A percentile compares a stretch with the other conserved stretches of the same genome.
Conservation (phyloP, 2,329 filamentous ascomycete species). For the Fusarium mexicanum region DNA sequence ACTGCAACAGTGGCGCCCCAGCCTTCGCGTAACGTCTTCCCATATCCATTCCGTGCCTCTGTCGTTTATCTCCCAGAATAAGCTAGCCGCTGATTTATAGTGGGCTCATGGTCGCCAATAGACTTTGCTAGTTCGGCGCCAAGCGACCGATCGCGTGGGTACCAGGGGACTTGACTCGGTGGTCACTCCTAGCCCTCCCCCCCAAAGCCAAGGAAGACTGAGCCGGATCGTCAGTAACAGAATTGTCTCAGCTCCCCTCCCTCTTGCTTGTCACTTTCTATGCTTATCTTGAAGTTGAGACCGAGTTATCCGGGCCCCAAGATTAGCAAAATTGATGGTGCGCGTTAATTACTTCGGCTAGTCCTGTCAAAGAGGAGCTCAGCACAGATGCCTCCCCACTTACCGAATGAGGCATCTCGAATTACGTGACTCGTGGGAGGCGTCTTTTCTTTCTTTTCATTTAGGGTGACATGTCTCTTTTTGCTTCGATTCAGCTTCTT, state of each 20-base stretch:
- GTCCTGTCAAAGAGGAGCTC: background rate
- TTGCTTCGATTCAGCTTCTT: background rate
- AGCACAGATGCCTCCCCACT: constrained; percentile 1
- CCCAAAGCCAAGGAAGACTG: background rate
- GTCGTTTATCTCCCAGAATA: background rate
- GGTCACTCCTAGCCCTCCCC: background rate
- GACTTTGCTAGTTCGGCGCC: constrained; percentile 11
- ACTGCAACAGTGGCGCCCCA: background rate
- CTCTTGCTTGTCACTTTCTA: background rate
- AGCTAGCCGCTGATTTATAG: background rate
- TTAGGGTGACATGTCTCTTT: background rate
- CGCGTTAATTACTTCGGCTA: background rate
- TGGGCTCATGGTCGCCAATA: background rate
- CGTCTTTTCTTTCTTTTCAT: background rate
- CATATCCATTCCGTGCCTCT: constrained; percentile 5
- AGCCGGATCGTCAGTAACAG: background rate
- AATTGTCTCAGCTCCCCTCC: background rate
- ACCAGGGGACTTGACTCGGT: constrained; percentile 17
- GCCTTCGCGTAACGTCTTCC: background rate
- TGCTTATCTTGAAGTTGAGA: background rate
- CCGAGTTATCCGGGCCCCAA: background rate
- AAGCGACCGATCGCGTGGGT: constrained; percentile 18
- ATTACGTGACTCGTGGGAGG: background rate
- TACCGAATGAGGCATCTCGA: constrained; percentile 2
- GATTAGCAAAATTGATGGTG: background rate